These are phyloP conservation scores for Coemansia sp. DNA, from an alignment of 192 early-diverging fungal species.

Conservation along the genomic window DNA sequence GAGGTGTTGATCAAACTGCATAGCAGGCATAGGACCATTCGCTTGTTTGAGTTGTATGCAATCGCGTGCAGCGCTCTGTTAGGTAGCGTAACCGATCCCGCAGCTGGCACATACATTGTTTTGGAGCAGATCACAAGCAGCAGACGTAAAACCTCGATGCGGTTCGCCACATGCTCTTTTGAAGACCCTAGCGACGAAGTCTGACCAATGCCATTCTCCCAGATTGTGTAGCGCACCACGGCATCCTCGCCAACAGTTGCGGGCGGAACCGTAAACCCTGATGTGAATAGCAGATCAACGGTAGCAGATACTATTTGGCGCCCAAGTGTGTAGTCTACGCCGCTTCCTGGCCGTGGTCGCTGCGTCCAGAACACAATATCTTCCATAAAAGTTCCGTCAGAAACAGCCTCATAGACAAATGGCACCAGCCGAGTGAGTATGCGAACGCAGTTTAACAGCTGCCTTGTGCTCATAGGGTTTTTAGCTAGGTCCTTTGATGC, in stretches of 20 bases:
- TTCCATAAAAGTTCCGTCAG: constrained; percentile 27
- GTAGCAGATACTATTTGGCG: constrained; percentile 54
- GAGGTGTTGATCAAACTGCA: constrained; percentile 87
- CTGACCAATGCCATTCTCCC: constrained; percentile 77
- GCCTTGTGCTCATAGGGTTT: constrained; percentile 53
- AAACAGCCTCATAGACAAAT: constrained; percentile 69
- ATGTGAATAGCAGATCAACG: constrained; percentile 61
- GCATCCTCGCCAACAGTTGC: constrained; percentile 48
- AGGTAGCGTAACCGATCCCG: constrained; percentile 16
- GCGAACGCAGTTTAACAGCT: constrained; percentile 79
- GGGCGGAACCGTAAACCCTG: constrained; percentile 67
- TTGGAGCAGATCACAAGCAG: constrained; percentile 74
- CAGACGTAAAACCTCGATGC: constrained; percentile 77
- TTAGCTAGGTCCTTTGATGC: constrained; percentile 53
- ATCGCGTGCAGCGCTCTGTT: constrained; percentile 38
- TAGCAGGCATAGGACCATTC: constrained; percentile 69
- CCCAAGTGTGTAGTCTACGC: constrained; percentile 48
- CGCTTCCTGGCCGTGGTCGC: constrained; percentile 40
- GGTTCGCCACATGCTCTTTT: constrained; percentile 67
- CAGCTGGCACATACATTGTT: constrained; percentile 71
- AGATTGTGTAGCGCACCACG: constrained; percentile 64
- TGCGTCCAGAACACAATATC: constrained; percentile 49
- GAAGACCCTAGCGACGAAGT: constrained; percentile 64
- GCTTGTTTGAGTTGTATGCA: constrained; percentile 54
- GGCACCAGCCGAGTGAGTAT: constrained; percentile 82